Evolutionary conservation across 306 rosid species (phyloP), one percentile per base, ranked within the genome.

Genomic region (Begonia peltatifolia): DNA sequence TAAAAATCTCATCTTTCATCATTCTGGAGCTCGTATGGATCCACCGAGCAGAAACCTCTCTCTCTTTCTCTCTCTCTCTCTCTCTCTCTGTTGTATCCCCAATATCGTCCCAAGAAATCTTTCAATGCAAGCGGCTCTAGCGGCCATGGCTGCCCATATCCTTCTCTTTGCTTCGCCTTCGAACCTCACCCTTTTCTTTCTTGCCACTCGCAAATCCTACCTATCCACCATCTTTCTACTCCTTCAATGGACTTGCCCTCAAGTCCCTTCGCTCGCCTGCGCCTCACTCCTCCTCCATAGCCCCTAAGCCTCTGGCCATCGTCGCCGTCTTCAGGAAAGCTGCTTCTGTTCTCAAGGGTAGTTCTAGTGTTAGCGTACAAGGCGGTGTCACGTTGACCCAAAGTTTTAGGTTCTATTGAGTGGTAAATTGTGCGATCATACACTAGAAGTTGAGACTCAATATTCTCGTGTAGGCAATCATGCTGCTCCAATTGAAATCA

Each of bases 291-390:
- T 57, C 78, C 2, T 50, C 82, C 53, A 14, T 56, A n/a, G 61
- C 75, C 41, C 77, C 74, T 46, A 81, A 57, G 62, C 76, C 81
- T 20, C 71, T 79, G 54, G 55, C 73, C 5, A 63, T 77, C 54
- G 62, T 74, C 52, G 78, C 87, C 49, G 76, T 83, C 42, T 14
- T 75, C 58, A 76, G 79, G 76, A 85, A 79, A 64, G 88, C n/a
- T 20, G 88, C 80, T 46, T 70, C 79, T 14, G 72, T 84, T 56
- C 83, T 84, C 74, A 77, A 75, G 71, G 88, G 94, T 11, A 80
- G 16, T 56, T 73, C n/a, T n/a, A n/a, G n/a, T n/a, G n/a, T n/a
- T n/a, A n/a, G n/a, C n/a, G n/a, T n/a, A n/a, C 94, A 80, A 70
- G 83, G 94, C 50, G 75, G 77, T 14, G 81, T 59, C 56, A 84